phyloP scores from a whole-genome alignment of 2,329 filamentous ascomycete species.

The Penicillium griseofulvum region DNA sequence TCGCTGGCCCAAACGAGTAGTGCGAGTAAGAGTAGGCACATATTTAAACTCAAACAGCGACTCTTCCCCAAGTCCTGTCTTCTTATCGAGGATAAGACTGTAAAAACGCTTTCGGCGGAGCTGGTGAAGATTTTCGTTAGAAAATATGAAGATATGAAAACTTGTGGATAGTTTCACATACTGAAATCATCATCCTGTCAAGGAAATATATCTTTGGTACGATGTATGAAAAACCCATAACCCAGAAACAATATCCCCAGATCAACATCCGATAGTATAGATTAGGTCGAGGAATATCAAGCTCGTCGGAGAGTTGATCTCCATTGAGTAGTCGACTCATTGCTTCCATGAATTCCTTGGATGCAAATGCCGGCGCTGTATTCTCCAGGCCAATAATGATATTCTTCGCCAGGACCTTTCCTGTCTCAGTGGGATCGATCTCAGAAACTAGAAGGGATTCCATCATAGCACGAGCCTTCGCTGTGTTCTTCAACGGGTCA shows the following conservation, averaged over 20 bases:
- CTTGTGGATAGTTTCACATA: slow-evolving; percentile 19
- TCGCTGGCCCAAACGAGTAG: slow-evolving; percentile 27
- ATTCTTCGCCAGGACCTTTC: slow-evolving; percentile 67
- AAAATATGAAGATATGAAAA: background rate
- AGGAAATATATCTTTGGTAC: slow-evolving; percentile 51
- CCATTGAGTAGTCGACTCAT: slow-evolving; percentile 70
- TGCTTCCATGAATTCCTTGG: slow-evolving; percentile 65
- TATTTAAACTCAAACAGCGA: slow-evolving; percentile 71
- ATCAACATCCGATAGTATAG: slow-evolving; percentile 61
- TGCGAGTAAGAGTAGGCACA: slow-evolving; percentile 27
- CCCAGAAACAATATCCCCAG: slow-evolving; percentile 64
- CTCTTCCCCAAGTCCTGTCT: slow-evolving; percentile 62
- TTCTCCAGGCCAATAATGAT: slow-evolving; percentile 67
- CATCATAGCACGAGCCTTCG: slow-evolving; percentile 61
- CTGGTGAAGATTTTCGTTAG: slow-evolving; percentile 3
- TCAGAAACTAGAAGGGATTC: slow-evolving; percentile 67
- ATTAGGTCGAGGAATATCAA: slow-evolving; percentile 58
- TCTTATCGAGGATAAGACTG: slow-evolving; percentile 60
- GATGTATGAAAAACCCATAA: slow-evolving; percentile 50
- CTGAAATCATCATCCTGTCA: slow-evolving; percentile 54
- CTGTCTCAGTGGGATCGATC: slow-evolving; percentile 62
- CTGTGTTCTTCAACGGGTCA: slow-evolving; percentile 56
- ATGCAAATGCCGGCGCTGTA: slow-evolving; percentile 64
- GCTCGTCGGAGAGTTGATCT: slow-evolving; percentile 56
- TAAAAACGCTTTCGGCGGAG: slow-evolving; percentile 55